Evolutionary conservation across 2,329 filamentous ascomycete genomes (phyloP).

Genomic region (Neopestalotiopsis sp.): DNA sequence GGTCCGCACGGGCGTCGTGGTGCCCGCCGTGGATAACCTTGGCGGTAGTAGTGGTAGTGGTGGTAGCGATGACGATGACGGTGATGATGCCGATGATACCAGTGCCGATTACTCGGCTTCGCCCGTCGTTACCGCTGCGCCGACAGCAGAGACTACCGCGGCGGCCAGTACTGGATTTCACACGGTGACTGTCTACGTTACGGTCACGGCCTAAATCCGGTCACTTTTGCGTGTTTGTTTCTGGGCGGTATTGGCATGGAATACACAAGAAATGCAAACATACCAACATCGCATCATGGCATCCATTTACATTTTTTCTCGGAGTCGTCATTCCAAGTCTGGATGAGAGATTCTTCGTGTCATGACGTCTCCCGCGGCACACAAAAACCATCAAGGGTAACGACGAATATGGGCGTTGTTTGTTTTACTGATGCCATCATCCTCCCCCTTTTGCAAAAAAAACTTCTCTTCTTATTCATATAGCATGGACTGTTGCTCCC

Average conservation of each 20-base stretch:
- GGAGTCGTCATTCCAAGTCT: neutral
- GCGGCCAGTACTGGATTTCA: neutral
- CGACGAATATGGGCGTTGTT: neutral
- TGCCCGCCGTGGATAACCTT: conserved; percentile 7
- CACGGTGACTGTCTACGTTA: neutral
- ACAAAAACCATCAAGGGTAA: neutral
- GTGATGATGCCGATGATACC: neutral
- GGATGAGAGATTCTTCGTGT: neutral
- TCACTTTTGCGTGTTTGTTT: no score
- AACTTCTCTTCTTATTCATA: neutral
- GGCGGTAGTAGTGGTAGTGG: neutral
- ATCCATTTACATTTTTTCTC: neutral
- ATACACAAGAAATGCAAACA: neutral
- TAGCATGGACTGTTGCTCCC: neutral
- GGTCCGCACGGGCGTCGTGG: conserved; percentile 17
- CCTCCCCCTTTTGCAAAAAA: neutral
- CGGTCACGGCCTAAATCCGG: neutral
- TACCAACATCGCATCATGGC: neutral
- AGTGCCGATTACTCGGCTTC: neutral
- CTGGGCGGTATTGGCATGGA: neutral
- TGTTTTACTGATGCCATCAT: neutral
- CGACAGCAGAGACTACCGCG: neutral
- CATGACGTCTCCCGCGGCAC: neutral
- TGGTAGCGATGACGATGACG: neutral
- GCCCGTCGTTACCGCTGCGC: neutral